Evolutionary conservation across 2,329 filamentous ascomycete species (phyloP), one percentile per base, ranked within the genome.

Genomic region (Epichloe glyceriae): DNA sequence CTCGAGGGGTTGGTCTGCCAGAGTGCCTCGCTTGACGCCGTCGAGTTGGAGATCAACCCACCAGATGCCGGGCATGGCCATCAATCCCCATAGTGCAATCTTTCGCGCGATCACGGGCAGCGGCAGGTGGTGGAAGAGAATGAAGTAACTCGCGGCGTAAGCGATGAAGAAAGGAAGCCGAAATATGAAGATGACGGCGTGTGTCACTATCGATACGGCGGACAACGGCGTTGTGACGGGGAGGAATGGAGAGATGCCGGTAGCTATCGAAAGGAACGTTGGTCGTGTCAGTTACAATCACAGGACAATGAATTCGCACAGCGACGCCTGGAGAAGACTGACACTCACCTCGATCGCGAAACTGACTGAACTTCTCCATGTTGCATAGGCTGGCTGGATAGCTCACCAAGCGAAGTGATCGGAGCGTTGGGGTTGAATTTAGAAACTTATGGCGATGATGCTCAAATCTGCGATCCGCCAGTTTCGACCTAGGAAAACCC

Each of bases 1-100:
- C 53, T 82, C 74, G 51, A 76, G 72, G 39, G 85, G 82, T 60
- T 89, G 83, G 61, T 85, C 83, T 45, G 85, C 83, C 34, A 95
- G 74, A 26, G 85, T 90, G 70, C 93, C 93, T 70, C 89, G 87
- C 69, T 88, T 90, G 50, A 98, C 93, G 52, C 91, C 91, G 65
- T 98, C 93, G 57, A 98, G 88, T 67, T 96, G 91, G n/a, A 98
- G 73, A 68, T 98, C 93, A 51, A 96, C 84, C 91, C 91, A 97
- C 89, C 90, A 97, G 52, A 98, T 87, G 30, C 93, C 91, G 0
- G 90, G 88, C 53, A 95, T 85, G 38, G 82, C 85, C 58, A 98
- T 79, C 57, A 97, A 79, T 54, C 82, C 78, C 91, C 93, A 97
- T 49, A 97, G 71, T 46, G 88, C 80, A 12, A 86, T 80, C 70